Percentiles rank a stretch among this genome's conserved stretches.
These are phyloP conservation scores for Lentinula edodes DNA, from an alignment of 768 basidiomycete genomes.

Conservation along the genomic window DNA sequence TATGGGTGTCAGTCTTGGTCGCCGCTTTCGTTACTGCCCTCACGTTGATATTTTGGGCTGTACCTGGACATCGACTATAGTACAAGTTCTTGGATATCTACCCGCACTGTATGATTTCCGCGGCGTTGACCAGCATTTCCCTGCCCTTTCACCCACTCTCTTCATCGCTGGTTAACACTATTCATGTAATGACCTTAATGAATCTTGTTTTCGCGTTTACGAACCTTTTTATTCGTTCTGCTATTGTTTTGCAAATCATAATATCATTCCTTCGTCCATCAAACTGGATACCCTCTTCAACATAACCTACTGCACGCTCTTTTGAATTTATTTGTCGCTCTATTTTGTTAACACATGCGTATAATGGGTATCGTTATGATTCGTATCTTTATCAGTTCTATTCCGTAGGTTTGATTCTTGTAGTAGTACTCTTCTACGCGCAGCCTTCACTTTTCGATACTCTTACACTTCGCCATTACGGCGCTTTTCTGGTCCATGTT, in stretches of 20 bases:
- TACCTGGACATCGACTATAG: conserved; percentile 88
- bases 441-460: too few species aligned
- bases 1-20: conserved; percentile 86
- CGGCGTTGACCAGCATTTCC: too few species aligned
- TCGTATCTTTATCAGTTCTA: not conserved
- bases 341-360: not conserved
- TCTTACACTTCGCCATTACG: too few species aligned
- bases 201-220: not conserved
- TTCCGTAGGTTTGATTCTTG: too few species aligned
- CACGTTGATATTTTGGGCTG: conserved; percentile 92
- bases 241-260: conserved; percentile 1
- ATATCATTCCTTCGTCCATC: not conserved
- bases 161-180: too few species aligned
- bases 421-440: too few species aligned
- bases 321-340: not conserved
- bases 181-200: not conserved
- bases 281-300: not conserved
- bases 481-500: too few species aligned
- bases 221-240: not conserved
- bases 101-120: not conserved
- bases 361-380: not conserved
- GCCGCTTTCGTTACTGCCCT: conserved; percentile 70
- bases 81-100: not conserved
- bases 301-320: conserved; percentile 1
- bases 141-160: too few species aligned